Evolutionary conservation across 345 rosid species (phyloP), one percentile per base, ranked within the genome.

Genomic region (Rhizophora apiculata): DNA sequence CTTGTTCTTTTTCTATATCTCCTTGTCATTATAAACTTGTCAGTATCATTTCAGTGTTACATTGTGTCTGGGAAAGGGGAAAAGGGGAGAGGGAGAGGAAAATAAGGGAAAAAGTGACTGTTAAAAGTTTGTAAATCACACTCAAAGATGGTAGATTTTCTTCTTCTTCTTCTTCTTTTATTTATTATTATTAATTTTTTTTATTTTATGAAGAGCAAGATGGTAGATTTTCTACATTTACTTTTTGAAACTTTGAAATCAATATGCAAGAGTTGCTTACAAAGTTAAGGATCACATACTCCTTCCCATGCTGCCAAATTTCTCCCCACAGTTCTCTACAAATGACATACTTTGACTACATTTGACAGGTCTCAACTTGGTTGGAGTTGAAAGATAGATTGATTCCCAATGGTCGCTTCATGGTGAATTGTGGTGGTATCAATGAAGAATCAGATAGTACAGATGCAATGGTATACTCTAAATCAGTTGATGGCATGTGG

Each of bases 401-500:
- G 79, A 82, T 88, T 82, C 87, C 89, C 29, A 64, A 81, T 20
- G 97, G 96, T 31, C 90, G 94, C 16, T 60, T 91, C 4, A 91
- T 93, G 92, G 94, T 88, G 76, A 91, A 91, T 46, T 91, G 96
- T 75, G 97, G 89, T 30, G 96, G 96, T 54, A 76, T 84, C 46
- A 69, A 79, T 54, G 67, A 60, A 65, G 80, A 70, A 54, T 24
- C 79, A 20, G 80, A 63, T 64, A 6, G 29, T 55, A 20, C 57
- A 30, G 68, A 77, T 63, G 82, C 68, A 21, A 77, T 70, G 73
- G 49, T 60, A 0, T 53, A 9, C 6, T 52, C 68, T 39, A 43
- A 61, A 68, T 70, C 81, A 57, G 65, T 39, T 68, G 84, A 80
- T 73, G 73, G 72, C 15, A 68, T 37, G 0, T 84, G 93, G 92